Base-by-base conservation (phyloP, 148 eudicot species). In the Spergularia marina region DNA sequence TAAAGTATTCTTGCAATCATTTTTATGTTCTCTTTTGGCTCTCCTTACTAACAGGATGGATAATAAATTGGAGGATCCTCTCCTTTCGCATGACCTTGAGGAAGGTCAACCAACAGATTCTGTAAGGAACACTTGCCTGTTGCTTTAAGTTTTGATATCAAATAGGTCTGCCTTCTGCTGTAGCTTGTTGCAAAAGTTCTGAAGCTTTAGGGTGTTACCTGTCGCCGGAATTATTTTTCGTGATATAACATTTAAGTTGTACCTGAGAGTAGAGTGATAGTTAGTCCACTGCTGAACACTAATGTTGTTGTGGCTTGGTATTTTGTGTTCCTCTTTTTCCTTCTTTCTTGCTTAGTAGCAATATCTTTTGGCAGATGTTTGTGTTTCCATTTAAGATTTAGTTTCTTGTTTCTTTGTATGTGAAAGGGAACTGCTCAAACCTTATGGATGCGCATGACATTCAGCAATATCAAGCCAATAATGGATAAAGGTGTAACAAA, bases 401-500 rank as follows among this genome's bases (percentile, higher is more conserved):
- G 49, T 68, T 60, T 66, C 53, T 68, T 40, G 59, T 68, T 80
- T 74, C 7, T 72, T 53, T 78, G 56, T 72, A 63, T 77, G 66
- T 79, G 63, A 57, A 83, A 89, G 97, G 92, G 82, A 73, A 51
- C 51, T 78, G 36, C 78, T 57, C 70, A 70, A 62, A 66, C 77
- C 72, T 67, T 80, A 80, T 94, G 89, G 97, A 55, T 72, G 72
- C 58, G 78, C 58, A 51, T 94, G 84, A 82, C 97, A 80, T 94
- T 94, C 83, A 86, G 72, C 74, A 70, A 80, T 39, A 85, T 94
- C 68, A 82, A 85, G 74, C 68, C 86, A 64, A 87, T 91, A 47
- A 79, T 94, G 89, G 85, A 86, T 80, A 81, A 61, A 75, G 98
- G 98, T 14, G 82, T 83, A 58, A 86, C 69, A 58, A 90, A 87